Percentiles rank a stretch among this genome's conserved stretches.
These are phyloP conservation scores for Lasiodiplodia sp. DNA, from an alignment of 2,329 filamentous ascomycete species.

Conservation along the genomic window DNA sequence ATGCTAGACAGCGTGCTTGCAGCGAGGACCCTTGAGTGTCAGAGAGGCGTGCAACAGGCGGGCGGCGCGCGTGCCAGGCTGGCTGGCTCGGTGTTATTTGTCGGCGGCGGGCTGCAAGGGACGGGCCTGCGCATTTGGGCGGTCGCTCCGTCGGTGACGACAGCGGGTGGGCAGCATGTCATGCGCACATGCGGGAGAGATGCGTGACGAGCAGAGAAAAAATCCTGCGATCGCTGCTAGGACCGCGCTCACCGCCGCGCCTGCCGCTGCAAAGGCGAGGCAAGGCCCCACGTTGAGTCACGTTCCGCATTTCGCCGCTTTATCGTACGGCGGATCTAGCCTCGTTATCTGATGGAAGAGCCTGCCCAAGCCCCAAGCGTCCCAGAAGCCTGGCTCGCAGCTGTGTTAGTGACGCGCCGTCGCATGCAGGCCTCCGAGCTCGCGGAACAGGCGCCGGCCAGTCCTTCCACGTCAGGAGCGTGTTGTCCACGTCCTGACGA, in stretches of 20 bases:
- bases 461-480: conserved; percentile 25
- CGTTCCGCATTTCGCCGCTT: conserved; percentile 23
- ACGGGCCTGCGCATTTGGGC: conserved; percentile 8
- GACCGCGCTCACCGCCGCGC: conserved; percentile 18
- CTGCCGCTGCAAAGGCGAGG: conserved; percentile 15
- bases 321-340: conserved; percentile 29
- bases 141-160: conserved; percentile 17
- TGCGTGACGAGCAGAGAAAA: neutral
- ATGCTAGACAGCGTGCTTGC: no score
- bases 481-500: conserved; percentile 25
- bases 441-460: conserved; percentile 21
- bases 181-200: conserved; percentile 20
- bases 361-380: conserved; percentile 17
- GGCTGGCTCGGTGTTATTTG: neutral
- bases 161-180: conserved; percentile 17
- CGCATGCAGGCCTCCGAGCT: conserved; percentile 21
- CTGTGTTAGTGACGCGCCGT: conserved; percentile 25
- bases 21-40: neutral
- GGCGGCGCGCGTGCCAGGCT: conserved; percentile 7
- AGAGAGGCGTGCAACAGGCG: conserved; percentile 5
- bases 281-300: conserved; percentile 15
- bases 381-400: conserved; percentile 26
- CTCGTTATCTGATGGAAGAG: conserved; percentile 26
- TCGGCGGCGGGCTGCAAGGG: conserved; percentile 16
- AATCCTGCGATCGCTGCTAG: conserved; percentile 10